Percentiles rank a stretch among this genome's conserved stretches.
These are phyloP conservation scores for Cucurbita argyrosperma DNA, from an alignment of 306 rosid species.

Conservation along the genomic window DNA sequence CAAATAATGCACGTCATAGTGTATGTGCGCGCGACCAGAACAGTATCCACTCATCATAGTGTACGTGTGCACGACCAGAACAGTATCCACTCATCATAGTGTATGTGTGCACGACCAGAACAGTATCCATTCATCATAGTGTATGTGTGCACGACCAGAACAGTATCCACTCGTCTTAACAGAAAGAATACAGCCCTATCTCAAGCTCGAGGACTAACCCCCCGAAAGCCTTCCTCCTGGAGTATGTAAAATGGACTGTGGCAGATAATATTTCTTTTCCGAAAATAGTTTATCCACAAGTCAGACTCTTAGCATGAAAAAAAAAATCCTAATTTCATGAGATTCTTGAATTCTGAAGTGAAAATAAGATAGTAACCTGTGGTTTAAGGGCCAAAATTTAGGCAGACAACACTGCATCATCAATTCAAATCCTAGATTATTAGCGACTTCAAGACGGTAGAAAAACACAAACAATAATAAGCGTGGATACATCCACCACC, in stretches of 20 bases:
- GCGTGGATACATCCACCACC: not conserved
- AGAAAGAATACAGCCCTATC: not conserved
- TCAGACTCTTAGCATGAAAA: not conserved
- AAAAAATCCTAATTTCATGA: not conserved
- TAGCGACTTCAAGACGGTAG: not conserved
- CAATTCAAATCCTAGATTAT: not conserved
- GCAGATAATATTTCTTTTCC: not conserved
- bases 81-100: not conserved
- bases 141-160: not conserved
- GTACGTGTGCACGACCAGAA: not conserved
- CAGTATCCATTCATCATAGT: not conserved
- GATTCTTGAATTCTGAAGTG: not conserved
- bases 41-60: not conserved
- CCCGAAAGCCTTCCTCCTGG: not conserved
- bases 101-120: not conserved
- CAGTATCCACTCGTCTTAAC: not conserved
- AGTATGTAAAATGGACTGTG: not conserved
- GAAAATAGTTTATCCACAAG: not conserved
- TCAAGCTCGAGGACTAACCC: not conserved
- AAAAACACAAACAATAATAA: not conserved
- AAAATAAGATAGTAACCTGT: not conserved
- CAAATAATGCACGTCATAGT: not conserved
- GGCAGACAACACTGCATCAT: not conserved
- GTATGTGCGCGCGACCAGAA: not conserved
- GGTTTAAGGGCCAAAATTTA: not conserved